Conservation (phyloP, 345 rosid genomes). For the Hibiscus trionum region DNA sequence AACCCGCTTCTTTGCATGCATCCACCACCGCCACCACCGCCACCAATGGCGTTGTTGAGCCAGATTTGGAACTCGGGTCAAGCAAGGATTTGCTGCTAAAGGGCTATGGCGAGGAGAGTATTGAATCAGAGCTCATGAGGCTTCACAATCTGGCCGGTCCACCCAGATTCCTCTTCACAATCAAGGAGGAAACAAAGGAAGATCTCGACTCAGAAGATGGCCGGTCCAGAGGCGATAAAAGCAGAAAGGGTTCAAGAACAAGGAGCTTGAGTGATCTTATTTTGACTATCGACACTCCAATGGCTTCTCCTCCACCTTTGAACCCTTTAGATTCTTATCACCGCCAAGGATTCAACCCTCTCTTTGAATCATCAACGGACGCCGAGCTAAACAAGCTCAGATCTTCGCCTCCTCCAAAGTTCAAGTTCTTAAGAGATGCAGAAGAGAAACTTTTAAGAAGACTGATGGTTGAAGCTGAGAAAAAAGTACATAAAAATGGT, state of each 20-base stretch:
- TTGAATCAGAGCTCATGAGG: constrained; percentile 86
- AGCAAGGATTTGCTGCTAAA: constrained; percentile 47
- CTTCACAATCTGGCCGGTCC: constrained; percentile 75
- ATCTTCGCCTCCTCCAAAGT: constrained; percentile 86
- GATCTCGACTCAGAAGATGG: constrained; percentile 94
- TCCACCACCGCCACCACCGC: background rate
- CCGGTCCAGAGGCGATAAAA: constrained; percentile 45
- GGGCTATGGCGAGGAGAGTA: constrained; percentile 40
- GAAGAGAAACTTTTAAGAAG: constrained; percentile 68
- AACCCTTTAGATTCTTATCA: constrained; percentile 37
- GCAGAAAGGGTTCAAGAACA: constrained; percentile 58
- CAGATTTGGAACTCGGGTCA: constrained; percentile 52
- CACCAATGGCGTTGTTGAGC: background rate
- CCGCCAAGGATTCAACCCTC: constrained; percentile 68
- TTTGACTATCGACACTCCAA: constrained; percentile 39
- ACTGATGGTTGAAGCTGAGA: constrained; percentile 40
- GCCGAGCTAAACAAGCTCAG: constrained; percentile 38
- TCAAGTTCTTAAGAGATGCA: constrained; percentile 93
- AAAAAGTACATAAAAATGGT: constrained; percentile 18
- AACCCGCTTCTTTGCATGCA: constrained; percentile 11
- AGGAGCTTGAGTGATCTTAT: constrained; percentile 68
- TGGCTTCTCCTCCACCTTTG: constrained; percentile 61
- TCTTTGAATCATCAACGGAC: constrained; percentile 66
- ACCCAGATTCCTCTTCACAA: constrained; percentile 89
- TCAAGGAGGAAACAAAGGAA: constrained; percentile 88